Conservation (phyloP, 345 rosid genomes). For the Viola odorata region DNA sequence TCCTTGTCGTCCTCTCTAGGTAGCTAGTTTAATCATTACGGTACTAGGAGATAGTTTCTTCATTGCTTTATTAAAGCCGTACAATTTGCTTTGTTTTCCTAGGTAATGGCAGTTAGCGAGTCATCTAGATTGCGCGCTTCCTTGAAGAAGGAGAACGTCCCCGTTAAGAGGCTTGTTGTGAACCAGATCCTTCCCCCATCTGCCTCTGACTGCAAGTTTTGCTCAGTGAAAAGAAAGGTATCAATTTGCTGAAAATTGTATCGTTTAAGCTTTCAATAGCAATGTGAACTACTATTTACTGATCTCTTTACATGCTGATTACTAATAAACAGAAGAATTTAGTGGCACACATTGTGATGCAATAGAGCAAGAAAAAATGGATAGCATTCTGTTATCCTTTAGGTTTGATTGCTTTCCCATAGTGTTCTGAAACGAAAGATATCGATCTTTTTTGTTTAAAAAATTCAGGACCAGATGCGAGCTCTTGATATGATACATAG, state of each 20-base stretch:
- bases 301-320: not conserved
- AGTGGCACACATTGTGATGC: no score
- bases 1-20: not conserved
- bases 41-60: not conserved
- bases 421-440: not conserved
- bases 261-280: conserved; percentile 1
- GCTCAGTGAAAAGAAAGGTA: conserved; percentile 97
- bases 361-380: not conserved
- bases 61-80: no score
- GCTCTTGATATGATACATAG: conserved; percentile 73
- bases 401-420: not conserved
- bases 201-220: conserved; percentile 89
- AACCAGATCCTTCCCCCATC: conserved; percentile 96
- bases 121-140: conserved; percentile 82
- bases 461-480: conserved; percentile 84
- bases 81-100: not conserved
- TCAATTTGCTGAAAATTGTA: not conserved
- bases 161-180: conserved; percentile 79
- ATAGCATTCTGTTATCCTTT: not conserved
- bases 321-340: no score
- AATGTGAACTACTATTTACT: not conserved
- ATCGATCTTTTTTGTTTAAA: not conserved
- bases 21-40: not conserved
- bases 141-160: conserved; percentile 80
- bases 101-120: conserved; percentile 96